phyloP scores from a whole-genome alignment of 768 basidiomycete species.

The Suillus bovinus region DNA sequence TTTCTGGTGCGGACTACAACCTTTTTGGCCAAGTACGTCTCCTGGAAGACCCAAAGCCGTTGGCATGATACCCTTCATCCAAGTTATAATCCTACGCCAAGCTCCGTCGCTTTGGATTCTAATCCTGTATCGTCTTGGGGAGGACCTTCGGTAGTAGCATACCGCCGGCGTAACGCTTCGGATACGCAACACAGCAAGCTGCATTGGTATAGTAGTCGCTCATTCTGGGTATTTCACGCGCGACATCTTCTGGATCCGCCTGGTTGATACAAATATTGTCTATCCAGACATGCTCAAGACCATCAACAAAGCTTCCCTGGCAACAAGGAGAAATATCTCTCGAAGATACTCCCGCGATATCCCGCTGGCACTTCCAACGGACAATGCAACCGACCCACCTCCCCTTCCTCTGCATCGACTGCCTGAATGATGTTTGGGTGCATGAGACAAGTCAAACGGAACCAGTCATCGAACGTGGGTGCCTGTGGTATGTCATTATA shows the following conservation, averaged over 20 bases:
- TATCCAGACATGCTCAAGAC: neutral
- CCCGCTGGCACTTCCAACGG: neutral
- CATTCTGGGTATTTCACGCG: neutral
- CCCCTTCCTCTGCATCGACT: neutral
- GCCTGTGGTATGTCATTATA: neutral
- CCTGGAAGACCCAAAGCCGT: neutral
- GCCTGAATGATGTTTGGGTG: neutral
- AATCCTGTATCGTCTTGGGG: neutral
- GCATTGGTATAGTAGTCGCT: neutral
- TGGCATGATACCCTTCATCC: conserved; percentile 4
- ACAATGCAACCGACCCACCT: neutral
- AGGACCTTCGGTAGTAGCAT: neutral
- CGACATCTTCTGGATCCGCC: conserved; percentile 1
- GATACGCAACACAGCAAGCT: neutral
- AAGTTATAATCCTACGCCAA: conserved; percentile 1
- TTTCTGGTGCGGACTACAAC: neutral
- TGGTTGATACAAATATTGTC: neutral
- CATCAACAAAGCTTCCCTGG: conserved; percentile 1
- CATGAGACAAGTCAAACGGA: neutral
- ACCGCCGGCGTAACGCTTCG: conserved; percentile 1
- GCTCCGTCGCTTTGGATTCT: neutral
- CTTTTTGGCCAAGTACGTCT: neutral
- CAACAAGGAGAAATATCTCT: conserved; percentile 1
- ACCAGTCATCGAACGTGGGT: conserved; percentile 1
- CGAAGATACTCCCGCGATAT: neutral